phyloP scores from a whole-genome alignment of 202 grass and related monocot species.

The Carex sylvatica region DNA sequence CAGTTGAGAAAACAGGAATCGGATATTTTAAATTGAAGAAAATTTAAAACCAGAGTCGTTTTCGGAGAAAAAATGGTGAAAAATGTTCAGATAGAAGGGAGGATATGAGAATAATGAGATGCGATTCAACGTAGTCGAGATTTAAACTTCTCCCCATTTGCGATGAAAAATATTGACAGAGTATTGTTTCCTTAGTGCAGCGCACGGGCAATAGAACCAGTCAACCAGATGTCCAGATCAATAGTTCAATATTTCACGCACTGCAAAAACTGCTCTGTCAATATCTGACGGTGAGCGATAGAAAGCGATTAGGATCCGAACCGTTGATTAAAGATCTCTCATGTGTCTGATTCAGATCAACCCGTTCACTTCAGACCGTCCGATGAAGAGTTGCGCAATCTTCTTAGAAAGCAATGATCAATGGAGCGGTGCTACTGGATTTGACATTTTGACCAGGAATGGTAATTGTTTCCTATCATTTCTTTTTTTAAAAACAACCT shows the following conservation, averaged over 20 bases:
- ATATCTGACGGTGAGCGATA: too few species aligned
- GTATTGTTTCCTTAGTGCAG: too few species aligned
- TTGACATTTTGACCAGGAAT: background rate
- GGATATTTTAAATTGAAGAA: background rate
- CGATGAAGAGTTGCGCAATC: background rate
- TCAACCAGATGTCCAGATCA: too few species aligned
- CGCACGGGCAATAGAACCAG: too few species aligned
- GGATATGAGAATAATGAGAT: background rate
- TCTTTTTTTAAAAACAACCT: background rate
- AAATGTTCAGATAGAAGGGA: background rate
- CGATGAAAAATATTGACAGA: too few species aligned
- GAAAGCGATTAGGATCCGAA: background rate
- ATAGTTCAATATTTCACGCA: too few species aligned
- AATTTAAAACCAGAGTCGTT: background rate
- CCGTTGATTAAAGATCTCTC: background rate
- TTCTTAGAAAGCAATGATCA: background rate
- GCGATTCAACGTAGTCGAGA: background rate
- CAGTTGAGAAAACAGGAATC: background rate
- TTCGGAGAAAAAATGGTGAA: background rate
- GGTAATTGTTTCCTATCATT: background rate
- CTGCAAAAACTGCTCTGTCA: too few species aligned
- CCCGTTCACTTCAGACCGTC: background rate
- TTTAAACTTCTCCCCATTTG: background rate
- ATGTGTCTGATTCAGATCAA: background rate
- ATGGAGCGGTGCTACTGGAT: background rate